Conservation (phyloP, 2,329 filamentous ascomycete genomes). For the Fragosphaeria purpurea region DNA sequence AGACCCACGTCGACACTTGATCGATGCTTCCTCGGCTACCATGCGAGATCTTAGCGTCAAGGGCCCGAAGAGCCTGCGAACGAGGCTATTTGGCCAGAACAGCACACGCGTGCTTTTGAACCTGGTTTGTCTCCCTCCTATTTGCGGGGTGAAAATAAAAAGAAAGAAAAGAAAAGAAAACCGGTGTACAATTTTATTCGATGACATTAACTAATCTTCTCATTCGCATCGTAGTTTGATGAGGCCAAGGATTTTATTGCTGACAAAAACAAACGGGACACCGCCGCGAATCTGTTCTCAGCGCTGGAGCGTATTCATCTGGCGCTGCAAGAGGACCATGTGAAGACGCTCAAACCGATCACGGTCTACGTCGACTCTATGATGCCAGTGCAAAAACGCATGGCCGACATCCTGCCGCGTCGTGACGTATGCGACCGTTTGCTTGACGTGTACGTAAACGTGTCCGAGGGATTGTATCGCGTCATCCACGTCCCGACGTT, state of each 20-base stretch:
- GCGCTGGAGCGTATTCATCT: slow-evolving; percentile 38
- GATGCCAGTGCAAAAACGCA: slow-evolving; percentile 46
- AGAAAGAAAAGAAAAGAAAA: not conserved
- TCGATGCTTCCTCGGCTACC: slow-evolving; percentile 24
- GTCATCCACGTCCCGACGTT: slow-evolving; percentile 44
- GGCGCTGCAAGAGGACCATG: slow-evolving; percentile 36
- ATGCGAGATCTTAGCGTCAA: slow-evolving; percentile 42
- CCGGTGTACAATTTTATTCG: not conserved
- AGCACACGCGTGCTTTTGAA: slow-evolving; percentile 44
- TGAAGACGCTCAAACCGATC: slow-evolving; percentile 38
- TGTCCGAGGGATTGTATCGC: slow-evolving; percentile 43
- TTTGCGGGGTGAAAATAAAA: not conserved
- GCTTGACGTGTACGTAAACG: slow-evolving; percentile 37
- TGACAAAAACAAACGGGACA: slow-evolving; percentile 28
- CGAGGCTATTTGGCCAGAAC: slow-evolving; percentile 43
- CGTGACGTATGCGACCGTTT: slow-evolving; percentile 40
- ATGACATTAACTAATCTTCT: slow-evolving; percentile 2
- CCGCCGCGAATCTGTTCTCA: slow-evolving; percentile 32
- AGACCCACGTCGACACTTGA: slow-evolving; percentile 3
- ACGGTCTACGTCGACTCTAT: slow-evolving; percentile 49
- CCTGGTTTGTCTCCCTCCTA: slow-evolving; percentile 28
- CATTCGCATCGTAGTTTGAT: slow-evolving; percentile 31
- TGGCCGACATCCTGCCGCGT: slow-evolving; percentile 45
- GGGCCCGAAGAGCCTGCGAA: slow-evolving; percentile 33
- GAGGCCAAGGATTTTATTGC: slow-evolving; percentile 43